A percentile compares a stretch with the other conserved stretches of the same genome.
Conservation (phyloP, 164 flowering plant species). For the Vitis cinerea region DNA sequence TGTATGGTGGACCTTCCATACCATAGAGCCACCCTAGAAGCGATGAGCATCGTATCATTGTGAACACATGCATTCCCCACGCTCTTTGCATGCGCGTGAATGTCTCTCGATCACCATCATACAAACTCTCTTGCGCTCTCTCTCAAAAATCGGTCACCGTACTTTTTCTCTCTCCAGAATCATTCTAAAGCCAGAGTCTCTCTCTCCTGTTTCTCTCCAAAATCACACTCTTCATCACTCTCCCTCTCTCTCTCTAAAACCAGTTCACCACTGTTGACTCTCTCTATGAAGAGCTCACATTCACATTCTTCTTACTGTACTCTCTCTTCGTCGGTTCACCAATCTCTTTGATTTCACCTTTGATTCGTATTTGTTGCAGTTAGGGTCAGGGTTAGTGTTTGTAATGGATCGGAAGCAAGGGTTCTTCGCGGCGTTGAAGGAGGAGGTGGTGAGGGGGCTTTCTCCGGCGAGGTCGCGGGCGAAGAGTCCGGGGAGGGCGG, state of each 20-base stretch:
- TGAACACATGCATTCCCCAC: too few relatives aligned
- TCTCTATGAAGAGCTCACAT: not conserved
- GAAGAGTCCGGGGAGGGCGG: slow-evolving; percentile 26
- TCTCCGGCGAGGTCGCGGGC: slow-evolving; percentile 35
- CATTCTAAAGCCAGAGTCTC: not conserved
- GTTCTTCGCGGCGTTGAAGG: slow-evolving; percentile 37
- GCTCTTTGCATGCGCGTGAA: too few relatives aligned
- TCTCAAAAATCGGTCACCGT: too few relatives aligned
- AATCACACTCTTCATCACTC: not conserved
- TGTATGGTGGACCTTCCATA: too few relatives aligned
- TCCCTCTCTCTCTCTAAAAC: not conserved
- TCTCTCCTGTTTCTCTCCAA: not conserved
- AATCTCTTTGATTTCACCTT: too few relatives aligned
- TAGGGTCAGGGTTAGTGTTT: not conserved
- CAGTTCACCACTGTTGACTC: not conserved
- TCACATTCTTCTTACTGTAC: not conserved
- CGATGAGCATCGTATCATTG: too few relatives aligned
- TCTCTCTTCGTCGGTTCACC: not conserved
- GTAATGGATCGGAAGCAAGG: slow-evolving; percentile 40
- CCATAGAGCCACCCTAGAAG: too few relatives aligned
- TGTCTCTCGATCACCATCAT: too few relatives aligned
- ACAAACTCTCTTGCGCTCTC: too few relatives aligned
- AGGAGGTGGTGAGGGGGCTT: slow-evolving; percentile 42
- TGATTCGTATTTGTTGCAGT: not conserved
- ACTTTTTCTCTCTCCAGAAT: too few relatives aligned